Evolutionary conservation across 441 rosid genomes (phyloP).

Genomic region (California macrophylla): DNA sequence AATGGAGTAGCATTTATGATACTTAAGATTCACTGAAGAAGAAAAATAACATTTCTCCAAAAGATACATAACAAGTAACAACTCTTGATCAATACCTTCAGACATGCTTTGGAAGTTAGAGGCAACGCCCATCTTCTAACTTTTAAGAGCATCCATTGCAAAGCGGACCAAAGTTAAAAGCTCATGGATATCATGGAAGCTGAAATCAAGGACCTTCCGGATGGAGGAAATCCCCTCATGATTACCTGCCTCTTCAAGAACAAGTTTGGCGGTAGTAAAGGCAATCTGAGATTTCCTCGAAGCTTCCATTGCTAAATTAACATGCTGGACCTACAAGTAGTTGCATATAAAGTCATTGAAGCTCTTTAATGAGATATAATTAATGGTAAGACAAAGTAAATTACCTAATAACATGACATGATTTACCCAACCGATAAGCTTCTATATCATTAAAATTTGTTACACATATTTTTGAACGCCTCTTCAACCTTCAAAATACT

Average conservation of each 20-base stretch:
- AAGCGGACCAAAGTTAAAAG: constrained; percentile 1
- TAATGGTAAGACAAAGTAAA: not conserved
- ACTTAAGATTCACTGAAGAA: too few relatives aligned
- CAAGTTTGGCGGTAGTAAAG: not conserved
- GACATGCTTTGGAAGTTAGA: not conserved
- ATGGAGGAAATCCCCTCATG: constrained; percentile 6
- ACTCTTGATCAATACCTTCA: not conserved
- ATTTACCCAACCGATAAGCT: not conserved
- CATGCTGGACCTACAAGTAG: constrained; percentile 6
- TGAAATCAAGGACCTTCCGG: constrained; percentile 8
- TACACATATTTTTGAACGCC: not conserved
- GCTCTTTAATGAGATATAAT: not conserved
- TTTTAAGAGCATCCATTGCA: constrained; percentile 5
- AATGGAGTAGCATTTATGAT: not conserved
- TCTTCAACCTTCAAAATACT: not conserved
- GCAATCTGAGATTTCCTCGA: constrained; percentile 3
- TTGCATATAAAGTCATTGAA: not conserved
- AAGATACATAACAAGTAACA: not conserved
- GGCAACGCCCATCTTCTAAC: not conserved
- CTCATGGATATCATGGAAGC: constrained; percentile 6
- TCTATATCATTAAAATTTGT: not conserved
- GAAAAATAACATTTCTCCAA: not conserved
- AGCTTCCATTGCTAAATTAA: constrained; percentile 8
- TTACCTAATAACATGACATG: not conserved
- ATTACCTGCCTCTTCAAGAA: constrained; percentile 6